Evolutionary conservation across 495 filamentous ascomycete genomes (phyloP), one percentile per base, ranked within the genome.

Genomic region (Podospora bellae-mahoneyi): DNA sequence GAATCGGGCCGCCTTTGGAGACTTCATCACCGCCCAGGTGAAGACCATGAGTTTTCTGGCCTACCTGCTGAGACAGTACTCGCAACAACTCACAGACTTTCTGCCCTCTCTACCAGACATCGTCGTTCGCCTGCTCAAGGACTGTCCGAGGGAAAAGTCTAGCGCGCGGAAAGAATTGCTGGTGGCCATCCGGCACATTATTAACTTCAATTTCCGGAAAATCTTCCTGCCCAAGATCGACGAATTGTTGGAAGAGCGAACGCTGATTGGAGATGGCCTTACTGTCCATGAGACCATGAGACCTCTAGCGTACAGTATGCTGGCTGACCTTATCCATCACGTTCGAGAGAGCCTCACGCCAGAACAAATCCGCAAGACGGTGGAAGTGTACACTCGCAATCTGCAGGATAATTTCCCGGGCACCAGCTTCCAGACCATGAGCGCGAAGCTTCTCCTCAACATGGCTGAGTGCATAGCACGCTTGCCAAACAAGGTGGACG

Each of bases 11-110:
- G 96, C 94, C 5, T 99, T 97, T 81, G 96, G 96, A 2, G 96
- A 99, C 67, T 94, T 99, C 68, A 94, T 99, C 64, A 97, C 92
- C 0, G 93, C 93, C 0, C 96, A 99, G 78, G 95, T 99, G 57
- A 99, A 99, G 84, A 98, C 95, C 0, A 98, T 99, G 96, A 97
- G 92, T 71, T 99, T 99, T 74, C 78, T 99, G 70, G 96, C 96
- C 0, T 99, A 98, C 77, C 81, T 99, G 4, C 84, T 99, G 28
- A 85, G 96, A 27, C 88, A 93, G 54, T 97, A 97, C 76, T 88
- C 93, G 19, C 87, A 91, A 55, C 92, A 97, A 66, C 83, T 99
- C 0, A 86, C 88, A 15, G 96, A 98, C 72, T 99, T 98, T 74
- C 81, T 99, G 61, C 90, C 90, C 0, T 90, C 87, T 1, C 82